phyloP scores from a whole-genome alignment of 805 yeast genomes.

The Starmerella stigmatis region DNA sequence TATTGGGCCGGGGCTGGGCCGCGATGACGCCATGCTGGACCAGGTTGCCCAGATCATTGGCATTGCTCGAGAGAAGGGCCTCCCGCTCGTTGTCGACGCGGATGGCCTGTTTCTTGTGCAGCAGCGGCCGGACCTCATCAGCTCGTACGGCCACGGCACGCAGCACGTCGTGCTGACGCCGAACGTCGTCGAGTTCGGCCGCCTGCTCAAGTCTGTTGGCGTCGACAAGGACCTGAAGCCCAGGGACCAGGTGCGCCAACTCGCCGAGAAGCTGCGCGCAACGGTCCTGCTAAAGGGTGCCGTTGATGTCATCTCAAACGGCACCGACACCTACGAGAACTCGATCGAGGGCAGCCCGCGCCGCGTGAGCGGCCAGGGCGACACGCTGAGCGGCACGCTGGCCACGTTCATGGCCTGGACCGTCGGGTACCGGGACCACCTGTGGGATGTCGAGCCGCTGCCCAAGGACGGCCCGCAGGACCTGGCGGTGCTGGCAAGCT shows the following conservation, averaged over 20 bases:
- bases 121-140: conserved; percentile 36
- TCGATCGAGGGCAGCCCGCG: conserved; percentile 54
- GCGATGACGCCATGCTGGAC: conserved; percentile 59
- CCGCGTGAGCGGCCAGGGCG: conserved; percentile 96
- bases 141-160: conserved; percentile 38
- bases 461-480: conserved; percentile 24
- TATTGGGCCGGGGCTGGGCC: conserved; percentile 89
- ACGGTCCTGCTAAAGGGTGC: conserved; percentile 67
- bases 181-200: conserved; percentile 69
- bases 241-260: conserved; percentile 29
- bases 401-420: conserved; percentile 79
- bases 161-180: conserved; percentile 71
- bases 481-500: conserved; percentile 44
- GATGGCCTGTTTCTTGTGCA: conserved; percentile 70
- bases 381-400: conserved; percentile 75
- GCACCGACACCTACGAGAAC: conserved; percentile 36
- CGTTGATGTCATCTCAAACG: conserved; percentile 52
- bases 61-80: conserved; percentile 43
- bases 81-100: conserved; percentile 81
- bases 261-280: conserved; percentile 45
- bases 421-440: conserved; percentile 43
- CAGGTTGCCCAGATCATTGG: conserved; percentile 49
- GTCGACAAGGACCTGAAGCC: conserved; percentile 16
- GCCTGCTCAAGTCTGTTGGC: conserved; percentile 48
- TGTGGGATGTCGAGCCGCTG: conserved; percentile 45